A percentile compares a stretch with the other conserved stretches of the same genome.
Conservation (phyloP, 805 yeast genomes). For the Clavispora phyllophila region DNA sequence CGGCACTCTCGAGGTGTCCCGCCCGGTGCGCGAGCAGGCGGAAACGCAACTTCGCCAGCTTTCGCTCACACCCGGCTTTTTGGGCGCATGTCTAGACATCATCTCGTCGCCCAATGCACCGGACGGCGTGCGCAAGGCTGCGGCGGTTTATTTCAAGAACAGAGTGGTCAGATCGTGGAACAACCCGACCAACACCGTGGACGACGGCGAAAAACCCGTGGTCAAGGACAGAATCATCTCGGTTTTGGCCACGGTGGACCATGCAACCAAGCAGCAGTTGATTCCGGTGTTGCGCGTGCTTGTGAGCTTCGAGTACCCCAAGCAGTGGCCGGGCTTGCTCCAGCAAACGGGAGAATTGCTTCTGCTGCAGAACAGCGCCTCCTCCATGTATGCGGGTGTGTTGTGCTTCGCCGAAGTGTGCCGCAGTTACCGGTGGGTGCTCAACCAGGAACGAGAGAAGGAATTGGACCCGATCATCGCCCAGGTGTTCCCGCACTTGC, state of each 20-base stretch:
- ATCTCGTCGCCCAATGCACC: constrained; percentile 42
- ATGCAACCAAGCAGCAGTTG: constrained; percentile 35
- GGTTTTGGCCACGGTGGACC: constrained; percentile 44
- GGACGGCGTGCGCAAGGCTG: constrained; percentile 54
- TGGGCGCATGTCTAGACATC: constrained; percentile 79
- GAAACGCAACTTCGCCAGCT: constrained; percentile 61
- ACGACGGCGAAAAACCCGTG: constrained; percentile 66
- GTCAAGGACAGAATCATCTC: constrained; percentile 66
- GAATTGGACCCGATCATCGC: constrained; percentile 43
- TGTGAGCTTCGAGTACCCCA: constrained; percentile 30
- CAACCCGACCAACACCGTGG: constrained; percentile 33
- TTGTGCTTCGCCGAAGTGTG: constrained; percentile 65
- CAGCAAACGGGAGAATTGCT: constrained; percentile 28
- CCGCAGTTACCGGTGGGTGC: constrained; percentile 66
- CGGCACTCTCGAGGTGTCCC: constrained; percentile 71
- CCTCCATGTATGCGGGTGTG: constrained; percentile 57
- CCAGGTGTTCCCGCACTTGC: constrained; percentile 59
- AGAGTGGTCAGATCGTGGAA: constrained; percentile 62
- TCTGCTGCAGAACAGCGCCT: constrained; percentile 22
- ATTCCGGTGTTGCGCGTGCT: constrained; percentile 37
- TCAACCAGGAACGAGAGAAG: constrained; percentile 37
- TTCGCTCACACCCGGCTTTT: constrained; percentile 61
- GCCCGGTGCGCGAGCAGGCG: constrained; percentile 56
- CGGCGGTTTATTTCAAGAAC: constrained; percentile 82
- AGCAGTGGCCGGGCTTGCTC: constrained; percentile 34